Evolutionary conservation across 2,329 filamentous ascomycete species (phyloP).

Genomic region (Fonsecaea pedrosoi): DNA sequence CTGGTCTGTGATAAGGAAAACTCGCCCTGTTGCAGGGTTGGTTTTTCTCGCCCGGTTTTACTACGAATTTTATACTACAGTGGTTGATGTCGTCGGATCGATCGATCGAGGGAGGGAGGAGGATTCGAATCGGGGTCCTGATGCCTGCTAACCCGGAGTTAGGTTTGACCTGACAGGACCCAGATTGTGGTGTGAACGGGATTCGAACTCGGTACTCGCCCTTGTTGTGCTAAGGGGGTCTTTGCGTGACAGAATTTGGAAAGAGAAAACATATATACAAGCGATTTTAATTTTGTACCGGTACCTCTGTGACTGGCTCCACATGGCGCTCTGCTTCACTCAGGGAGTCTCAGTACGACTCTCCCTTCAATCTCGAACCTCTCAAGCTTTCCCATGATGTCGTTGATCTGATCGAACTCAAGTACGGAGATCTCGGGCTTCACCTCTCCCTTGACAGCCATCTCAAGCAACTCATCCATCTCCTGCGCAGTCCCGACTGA

Average conservation of each 20-base stretch:
- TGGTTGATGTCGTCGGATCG: no score
- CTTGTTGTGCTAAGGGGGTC: conserved; percentile 3
- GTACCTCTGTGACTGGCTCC: not conserved
- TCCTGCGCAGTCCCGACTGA: conserved; percentile 54
- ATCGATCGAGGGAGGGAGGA: not conserved
- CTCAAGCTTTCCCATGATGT: conserved; percentile 48
- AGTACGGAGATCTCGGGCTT: conserved; percentile 50
- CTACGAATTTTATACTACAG: not conserved
- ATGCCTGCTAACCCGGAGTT: not conserved
- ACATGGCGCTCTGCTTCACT: conserved; percentile 8
- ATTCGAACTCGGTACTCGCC: not conserved
- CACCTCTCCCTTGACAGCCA: conserved; percentile 53
- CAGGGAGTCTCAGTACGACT: conserved; percentile 49
- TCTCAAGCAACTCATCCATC: conserved; percentile 55
- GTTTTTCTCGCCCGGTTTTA: not conserved
- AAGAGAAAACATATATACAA: not conserved
- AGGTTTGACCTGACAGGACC: conserved; percentile 1
- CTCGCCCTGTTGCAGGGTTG: not conserved
- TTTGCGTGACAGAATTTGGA: not conserved
- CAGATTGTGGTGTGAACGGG: not conserved
- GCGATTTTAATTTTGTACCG: not conserved
- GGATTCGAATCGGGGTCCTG: not conserved
- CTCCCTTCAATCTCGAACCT: conserved; percentile 53
- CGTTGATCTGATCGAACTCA: conserved; percentile 51
- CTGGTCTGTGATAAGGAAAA: not conserved